A percentile compares a stretch with the other conserved stretches of the same genome.
phyloP scores from a whole-genome alignment of 768 basidiomycete species.

The Tulasnella sp. region DNA sequence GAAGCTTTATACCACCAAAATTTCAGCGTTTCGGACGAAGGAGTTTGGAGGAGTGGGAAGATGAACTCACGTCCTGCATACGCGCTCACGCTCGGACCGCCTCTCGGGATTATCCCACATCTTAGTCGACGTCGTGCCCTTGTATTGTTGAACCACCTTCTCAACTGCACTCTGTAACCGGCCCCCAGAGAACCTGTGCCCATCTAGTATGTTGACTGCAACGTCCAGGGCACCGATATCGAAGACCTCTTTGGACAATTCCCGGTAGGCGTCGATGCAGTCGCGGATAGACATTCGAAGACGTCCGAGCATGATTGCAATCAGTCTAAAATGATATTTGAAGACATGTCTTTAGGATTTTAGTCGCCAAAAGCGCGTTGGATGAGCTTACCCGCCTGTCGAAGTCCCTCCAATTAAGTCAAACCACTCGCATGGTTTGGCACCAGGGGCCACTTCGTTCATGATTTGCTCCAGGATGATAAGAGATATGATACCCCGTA shows the following conservation, averaged over 20 bases:
- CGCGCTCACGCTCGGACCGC: neutral
- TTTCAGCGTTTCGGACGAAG: neutral
- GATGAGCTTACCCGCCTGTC: neutral
- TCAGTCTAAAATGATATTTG: neutral
- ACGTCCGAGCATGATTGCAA: constrained; percentile 8
- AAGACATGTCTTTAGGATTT: too few relatives aligned
- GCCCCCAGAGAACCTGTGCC: neutral
- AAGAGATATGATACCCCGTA: neutral
- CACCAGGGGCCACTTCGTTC: neutral
- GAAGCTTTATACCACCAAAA: neutral
- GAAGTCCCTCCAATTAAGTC: constrained; percentile 6
- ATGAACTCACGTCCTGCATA: neutral
- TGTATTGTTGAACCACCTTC: neutral
- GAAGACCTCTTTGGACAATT: neutral
- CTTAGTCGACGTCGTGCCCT: neutral
- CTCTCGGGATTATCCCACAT: neutral
- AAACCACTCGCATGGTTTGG: constrained; percentile 4
- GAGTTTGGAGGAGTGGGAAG: neutral
- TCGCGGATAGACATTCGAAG: neutral
- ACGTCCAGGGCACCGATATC: neutral
- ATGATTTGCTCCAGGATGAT: constrained; percentile 4
- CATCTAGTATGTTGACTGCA: neutral
- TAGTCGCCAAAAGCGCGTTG: neutral
- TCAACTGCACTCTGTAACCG: neutral
- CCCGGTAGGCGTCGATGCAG: neutral